Evolutionary conservation across 345 rosid genomes (phyloP).

Genomic region (Eucalyptus brandiana): DNA sequence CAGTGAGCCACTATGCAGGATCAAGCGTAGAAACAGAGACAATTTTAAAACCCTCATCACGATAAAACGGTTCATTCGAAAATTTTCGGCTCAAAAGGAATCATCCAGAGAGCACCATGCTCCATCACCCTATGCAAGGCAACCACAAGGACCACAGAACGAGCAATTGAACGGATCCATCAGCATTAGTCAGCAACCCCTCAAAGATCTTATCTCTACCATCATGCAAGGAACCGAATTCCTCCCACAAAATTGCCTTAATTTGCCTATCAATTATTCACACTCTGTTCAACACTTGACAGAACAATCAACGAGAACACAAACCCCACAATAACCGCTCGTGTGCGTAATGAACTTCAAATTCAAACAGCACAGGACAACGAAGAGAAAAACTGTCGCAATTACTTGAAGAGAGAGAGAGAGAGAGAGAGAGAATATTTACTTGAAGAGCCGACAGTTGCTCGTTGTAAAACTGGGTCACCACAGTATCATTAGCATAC

Average conservation of each 20-base stretch:
- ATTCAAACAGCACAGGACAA: neutral
- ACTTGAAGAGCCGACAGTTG: conserved; percentile 11
- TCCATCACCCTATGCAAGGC: neutral
- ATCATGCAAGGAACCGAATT: neutral
- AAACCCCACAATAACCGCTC: neutral
- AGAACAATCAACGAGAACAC: neutral
- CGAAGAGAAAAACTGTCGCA: neutral
- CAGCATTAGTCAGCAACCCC: neutral
- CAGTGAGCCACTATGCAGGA: neutral
- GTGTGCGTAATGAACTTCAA: neutral
- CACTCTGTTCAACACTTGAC: neutral
- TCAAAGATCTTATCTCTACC: neutral
- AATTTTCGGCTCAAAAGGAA: neutral
- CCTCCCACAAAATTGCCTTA: neutral
- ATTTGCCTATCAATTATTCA: neutral
- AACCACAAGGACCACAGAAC: neutral
- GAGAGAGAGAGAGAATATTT: neutral
- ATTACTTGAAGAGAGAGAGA: neutral
- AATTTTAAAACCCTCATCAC: neutral
- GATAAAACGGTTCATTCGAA: neutral
- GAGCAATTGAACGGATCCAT: neutral
- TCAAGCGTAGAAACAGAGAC: neutral
- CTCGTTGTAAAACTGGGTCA: neutral
- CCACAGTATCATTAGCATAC: neutral
- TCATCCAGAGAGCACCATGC: neutral